phyloP scores from a whole-genome alignment of 495 filamentous ascomycete species.

The Penicillium soppii region DNA sequence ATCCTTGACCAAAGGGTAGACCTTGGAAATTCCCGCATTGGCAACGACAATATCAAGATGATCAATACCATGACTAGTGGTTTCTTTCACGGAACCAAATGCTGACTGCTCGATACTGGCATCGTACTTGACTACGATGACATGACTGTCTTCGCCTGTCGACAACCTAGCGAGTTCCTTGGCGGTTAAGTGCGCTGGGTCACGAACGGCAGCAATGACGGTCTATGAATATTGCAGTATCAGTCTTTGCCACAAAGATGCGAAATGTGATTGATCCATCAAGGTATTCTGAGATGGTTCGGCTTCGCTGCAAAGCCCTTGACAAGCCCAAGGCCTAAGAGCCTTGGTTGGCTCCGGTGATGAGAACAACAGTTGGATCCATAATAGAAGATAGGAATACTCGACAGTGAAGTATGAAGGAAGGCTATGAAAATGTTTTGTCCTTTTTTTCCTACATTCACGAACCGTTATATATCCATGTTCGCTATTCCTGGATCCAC shows the following conservation, averaged over 20 bases:
- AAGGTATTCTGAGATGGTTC: background rate
- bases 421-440: background rate
- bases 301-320: background rate
- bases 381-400: background rate
- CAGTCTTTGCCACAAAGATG: background rate
- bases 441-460: too few species aligned
- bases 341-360: background rate
- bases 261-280: too few species aligned
- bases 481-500: too few species aligned
- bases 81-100: constrained; percentile 21
- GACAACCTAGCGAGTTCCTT: constrained; percentile 16
- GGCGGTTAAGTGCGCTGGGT: constrained; percentile 21
- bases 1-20: constrained; percentile 18
- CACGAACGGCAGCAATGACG: constrained; percentile 47
- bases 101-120: constrained; percentile 24
- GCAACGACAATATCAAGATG: constrained; percentile 49
- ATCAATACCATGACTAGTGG: constrained; percentile 26
- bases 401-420: background rate
- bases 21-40: constrained; percentile 44
- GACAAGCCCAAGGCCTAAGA: background rate
- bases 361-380: background rate
- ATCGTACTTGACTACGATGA: constrained; percentile 45
- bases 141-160: constrained; percentile 26
- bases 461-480: background rate
- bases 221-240: constrained; percentile 25